Percentiles rank a stretch among this genome's conserved stretches.
Evolutionary conservation across 164 flowering plant genomes (phyloP).

Genomic region (Vitis riparia): DNA sequence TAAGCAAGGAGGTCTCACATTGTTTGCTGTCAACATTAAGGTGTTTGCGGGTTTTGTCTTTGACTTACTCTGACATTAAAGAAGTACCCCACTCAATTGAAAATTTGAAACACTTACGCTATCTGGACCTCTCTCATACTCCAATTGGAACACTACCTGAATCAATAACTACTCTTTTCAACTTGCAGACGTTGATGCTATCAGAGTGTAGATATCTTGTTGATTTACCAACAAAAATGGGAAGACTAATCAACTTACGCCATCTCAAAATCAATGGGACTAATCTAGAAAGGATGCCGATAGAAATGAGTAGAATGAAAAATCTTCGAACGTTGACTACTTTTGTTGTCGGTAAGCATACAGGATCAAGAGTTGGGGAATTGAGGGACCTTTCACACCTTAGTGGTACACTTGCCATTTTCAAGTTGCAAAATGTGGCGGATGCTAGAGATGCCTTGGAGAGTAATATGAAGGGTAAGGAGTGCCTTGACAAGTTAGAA

Average conservation of each 20-base stretch:
- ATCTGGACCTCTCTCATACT: conserved; percentile 26
- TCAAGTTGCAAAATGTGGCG: conserved; percentile 11
- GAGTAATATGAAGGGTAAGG: conserved; percentile 16
- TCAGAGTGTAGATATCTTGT: not conserved
- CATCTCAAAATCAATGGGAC: conserved; percentile 15
- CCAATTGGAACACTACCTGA: not conserved
- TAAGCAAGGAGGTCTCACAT: conserved; percentile 1
- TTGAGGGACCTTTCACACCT: conserved; percentile 4
- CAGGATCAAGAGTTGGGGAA: not conserved
- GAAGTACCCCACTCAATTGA: conserved; percentile 17
- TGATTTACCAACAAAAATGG: conserved; percentile 18
- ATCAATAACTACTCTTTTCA: not conserved
- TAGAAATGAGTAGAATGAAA: conserved; percentile 15
- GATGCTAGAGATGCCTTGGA: conserved; percentile 9
- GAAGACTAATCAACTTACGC: conserved; percentile 19
- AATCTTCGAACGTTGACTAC: conserved; percentile 1
- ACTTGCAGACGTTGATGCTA: not conserved
- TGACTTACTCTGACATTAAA: not conserved
- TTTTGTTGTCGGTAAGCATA: conserved; percentile 3
- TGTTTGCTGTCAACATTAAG: conserved; percentile 15
- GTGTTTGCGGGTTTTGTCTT: conserved; percentile 22
- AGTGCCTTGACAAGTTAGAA: conserved; percentile 1
- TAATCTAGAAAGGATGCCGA: conserved; percentile 10
- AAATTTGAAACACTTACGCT: conserved; percentile 29
- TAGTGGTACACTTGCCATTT: conserved; percentile 7